Conservation (phyloP, 495 filamentous ascomycete genomes). For the Aeminium ludgeri region DNA sequence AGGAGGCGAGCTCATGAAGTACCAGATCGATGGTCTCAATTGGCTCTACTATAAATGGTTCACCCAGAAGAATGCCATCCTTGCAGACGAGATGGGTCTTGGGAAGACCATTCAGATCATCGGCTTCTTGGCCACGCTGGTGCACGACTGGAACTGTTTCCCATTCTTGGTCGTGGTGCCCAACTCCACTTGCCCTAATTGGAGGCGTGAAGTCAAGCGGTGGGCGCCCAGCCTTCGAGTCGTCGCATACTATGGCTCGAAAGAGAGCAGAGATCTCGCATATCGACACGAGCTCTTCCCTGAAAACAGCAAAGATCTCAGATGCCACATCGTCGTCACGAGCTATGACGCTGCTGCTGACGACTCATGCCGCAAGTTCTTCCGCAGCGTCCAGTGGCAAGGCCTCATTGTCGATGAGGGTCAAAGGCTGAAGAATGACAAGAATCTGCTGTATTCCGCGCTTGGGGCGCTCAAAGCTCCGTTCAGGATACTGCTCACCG, state of each 20-base stretch:
- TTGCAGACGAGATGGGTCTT: conserved; percentile 97
- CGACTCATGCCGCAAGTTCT: conserved; percentile 41
- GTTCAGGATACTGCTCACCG: conserved; percentile 69
- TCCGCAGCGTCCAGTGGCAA: conserved; percentile 59
- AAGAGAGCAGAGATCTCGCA: conserved; percentile 49
- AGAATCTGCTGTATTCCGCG: conserved; percentile 59
- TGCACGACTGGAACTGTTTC: conserved; percentile 56
- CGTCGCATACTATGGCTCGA: conserved; percentile 75
- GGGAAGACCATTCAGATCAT: conserved; percentile 97
- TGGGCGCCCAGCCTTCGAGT: conserved; percentile 80
- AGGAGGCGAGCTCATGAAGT: conserved; percentile 75
- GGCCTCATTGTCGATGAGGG: conserved; percentile 91
- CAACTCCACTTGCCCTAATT: conserved; percentile 89
- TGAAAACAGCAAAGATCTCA: conserved; percentile 39
- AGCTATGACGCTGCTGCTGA: conserved; percentile 79
- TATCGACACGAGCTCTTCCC: conserved; percentile 72
- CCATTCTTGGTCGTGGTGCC: conserved; percentile 89
- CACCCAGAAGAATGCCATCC: conserved; percentile 65
- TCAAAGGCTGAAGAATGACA: conserved; percentile 88
- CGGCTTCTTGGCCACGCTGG: conserved; percentile 54
- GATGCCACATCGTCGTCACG: conserved; percentile 83
- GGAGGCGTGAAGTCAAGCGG: conserved; percentile 87
- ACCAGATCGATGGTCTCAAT: conserved; percentile 86
- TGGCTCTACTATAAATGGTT: conserved; percentile 94
- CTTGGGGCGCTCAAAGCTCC: conserved; percentile 54